phyloP scores from a whole-genome alignment of 139 green algal genomes.

The Chlamydomonas sphaeroides region DNA sequence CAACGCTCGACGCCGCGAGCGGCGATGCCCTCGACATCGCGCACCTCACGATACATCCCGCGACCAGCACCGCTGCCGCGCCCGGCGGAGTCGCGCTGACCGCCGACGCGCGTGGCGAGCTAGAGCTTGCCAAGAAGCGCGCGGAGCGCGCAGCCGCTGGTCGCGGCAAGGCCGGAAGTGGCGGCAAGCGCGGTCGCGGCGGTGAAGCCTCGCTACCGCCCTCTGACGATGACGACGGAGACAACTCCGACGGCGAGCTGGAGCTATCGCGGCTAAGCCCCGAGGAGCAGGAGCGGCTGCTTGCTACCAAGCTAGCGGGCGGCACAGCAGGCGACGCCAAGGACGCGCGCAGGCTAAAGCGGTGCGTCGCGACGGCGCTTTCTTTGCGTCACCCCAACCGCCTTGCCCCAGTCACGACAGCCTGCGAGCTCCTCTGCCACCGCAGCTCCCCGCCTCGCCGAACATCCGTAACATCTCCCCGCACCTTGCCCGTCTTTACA shows the following conservation, averaged over 20 bases:
- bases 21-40: no score
- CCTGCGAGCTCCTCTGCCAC: background rate
- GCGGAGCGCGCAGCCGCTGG: conserved; percentile 56
- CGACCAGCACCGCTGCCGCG: no score
- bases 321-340: conserved; percentile 44
- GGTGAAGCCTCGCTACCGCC: background rate
- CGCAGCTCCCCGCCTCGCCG: no score
- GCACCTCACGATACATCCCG: no score
- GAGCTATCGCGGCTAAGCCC: conserved; percentile 23
- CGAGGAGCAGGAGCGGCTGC: conserved; percentile 27
- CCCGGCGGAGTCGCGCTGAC: no score
- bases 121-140: conserved; percentile 53
- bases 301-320: no score
- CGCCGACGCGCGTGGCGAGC: conserved; percentile 56
- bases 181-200: background rate
- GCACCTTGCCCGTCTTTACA: background rate
- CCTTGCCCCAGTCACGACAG: background rate
- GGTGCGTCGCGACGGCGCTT: conserved; percentile 4
- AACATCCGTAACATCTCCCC: background rate
- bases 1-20: no score
- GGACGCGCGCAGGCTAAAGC: conserved; percentile 42
- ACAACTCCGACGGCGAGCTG: conserved; percentile 40
- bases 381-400: background rate
- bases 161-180: background rate
- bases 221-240: background rate